Evolutionary conservation across 1,139 yeast genomes (phyloP), one percentile per base, ranked within the genome.

Genomic region (Ogataea hybrid): DNA sequence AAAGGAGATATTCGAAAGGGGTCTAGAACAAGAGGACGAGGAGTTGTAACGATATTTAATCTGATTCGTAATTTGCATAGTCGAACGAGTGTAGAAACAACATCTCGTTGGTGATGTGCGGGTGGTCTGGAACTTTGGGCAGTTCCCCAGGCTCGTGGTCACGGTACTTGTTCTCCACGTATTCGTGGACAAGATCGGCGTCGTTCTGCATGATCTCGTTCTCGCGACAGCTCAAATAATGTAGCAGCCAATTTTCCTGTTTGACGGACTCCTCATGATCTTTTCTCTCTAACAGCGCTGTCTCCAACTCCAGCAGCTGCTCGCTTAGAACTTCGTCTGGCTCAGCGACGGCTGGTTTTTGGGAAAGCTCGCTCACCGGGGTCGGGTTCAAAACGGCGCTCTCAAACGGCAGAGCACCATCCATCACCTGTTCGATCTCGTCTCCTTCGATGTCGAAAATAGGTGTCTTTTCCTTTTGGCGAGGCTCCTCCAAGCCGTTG

Each of bases 1-100:
- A 15, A 75, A 79, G 54, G 92, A 89, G 63, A 84, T 92, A 47
- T 92, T 90, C 59, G 97, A 89, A 58, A 76, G 75, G 59, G 97
- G 97, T 37, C 74, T 89, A 56, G 94, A 79, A 46, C 86, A 78
- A 35, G 76, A 65, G 33, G 69, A 61, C 15, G 77, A 51, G 12
- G 56, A 28, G 11, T 39, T n/a, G 11, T 51, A 17, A 44, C 33
- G 25, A 45, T 54, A 23, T 46, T 47, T 25, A 47, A 28, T 36
- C 52, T 6, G 30, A 27, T 9, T 36, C 14, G 17, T 39, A 23
- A 23, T 32, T 16, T 15, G 47, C 42, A 38, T 32, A 52, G 16
- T 48, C 35, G 29, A 46, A 48, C 12, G 51, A 36, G 42, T 48
- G 47, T 33, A 46, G 28, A 29, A 47, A 23, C 25, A 53, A 25